These are phyloP conservation scores for Peterozyma toletana DNA, from an alignment of 805 yeast species.

Conservation along the genomic window DNA sequence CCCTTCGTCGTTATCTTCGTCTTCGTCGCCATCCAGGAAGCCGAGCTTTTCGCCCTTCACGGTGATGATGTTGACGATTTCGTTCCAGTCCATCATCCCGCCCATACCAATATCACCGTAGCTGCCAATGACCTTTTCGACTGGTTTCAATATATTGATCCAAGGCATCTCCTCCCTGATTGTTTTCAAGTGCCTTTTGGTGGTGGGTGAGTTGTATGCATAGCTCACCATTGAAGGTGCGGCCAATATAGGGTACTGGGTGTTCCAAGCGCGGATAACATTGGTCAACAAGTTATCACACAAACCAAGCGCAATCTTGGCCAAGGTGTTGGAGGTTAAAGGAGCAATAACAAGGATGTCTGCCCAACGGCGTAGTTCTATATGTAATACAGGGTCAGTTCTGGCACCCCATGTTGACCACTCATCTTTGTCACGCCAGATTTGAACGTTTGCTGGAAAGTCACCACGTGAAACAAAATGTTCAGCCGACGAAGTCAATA, in stretches of 20 bases:
- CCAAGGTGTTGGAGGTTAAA: constrained; percentile 48
- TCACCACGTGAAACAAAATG: constrained; percentile 42
- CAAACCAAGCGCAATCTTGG: constrained; percentile 48
- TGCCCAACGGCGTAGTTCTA: constrained; percentile 56
- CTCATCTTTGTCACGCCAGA: constrained; percentile 55
- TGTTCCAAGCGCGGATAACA: constrained; percentile 57
- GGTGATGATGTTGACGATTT: constrained; percentile 47
- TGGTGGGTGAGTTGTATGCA: constrained; percentile 49
- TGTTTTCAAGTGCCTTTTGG: constrained; percentile 45
- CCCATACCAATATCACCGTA: constrained; percentile 62
- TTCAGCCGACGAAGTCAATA: constrained; percentile 47
- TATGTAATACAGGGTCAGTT: constrained; percentile 54
- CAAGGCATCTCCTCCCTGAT: constrained; percentile 57
- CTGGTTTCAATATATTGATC: constrained; percentile 53
- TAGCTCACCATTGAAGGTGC: constrained; percentile 59
- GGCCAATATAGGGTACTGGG: constrained; percentile 45
- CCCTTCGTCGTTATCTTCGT: constrained; percentile 40
- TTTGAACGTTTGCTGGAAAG: constrained; percentile 35
- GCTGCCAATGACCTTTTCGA: constrained; percentile 49
- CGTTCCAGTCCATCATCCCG: constrained; percentile 65
- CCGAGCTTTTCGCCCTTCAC: constrained; percentile 32
- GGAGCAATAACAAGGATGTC: constrained; percentile 52
- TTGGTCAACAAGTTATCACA: constrained; percentile 54
- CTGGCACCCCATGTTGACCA: constrained; percentile 47
- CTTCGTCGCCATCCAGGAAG: constrained; percentile 44